Evolutionary conservation across 2,329 filamentous ascomycete species (phyloP).

Genomic region (Colletotrichum sp.): DNA sequence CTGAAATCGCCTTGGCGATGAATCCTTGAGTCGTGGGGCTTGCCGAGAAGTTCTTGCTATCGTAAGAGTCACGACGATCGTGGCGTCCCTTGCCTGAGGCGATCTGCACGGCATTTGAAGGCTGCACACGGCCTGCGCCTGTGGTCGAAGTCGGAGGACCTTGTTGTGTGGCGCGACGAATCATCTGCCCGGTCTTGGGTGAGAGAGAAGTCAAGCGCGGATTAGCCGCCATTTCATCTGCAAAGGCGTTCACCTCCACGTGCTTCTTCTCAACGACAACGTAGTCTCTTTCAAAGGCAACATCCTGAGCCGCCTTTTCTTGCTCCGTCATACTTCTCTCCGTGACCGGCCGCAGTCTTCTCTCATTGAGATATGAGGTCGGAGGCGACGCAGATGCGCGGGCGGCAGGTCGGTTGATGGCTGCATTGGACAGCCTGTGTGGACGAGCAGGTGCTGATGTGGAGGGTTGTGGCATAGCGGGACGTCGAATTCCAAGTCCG

Average conservation of each 20-base stretch:
- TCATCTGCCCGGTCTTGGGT: constrained; percentile 66
- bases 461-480: constrained; percentile 49
- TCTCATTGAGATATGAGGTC: constrained; percentile 39
- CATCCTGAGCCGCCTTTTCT: constrained; percentile 80
- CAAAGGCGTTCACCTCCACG: constrained; percentile 96
- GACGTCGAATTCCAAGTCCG: constrained; percentile 58
- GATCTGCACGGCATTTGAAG: constrained; percentile 77
- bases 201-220: constrained; percentile 63
- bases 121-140: constrained; percentile 70
- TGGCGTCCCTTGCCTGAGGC: constrained; percentile 71
- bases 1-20: constrained; percentile 92
- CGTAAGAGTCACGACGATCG: constrained; percentile 80
- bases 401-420: constrained; percentile 33
- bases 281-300: constrained; percentile 91
- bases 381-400: constrained; percentile 38
- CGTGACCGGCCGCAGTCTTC: constrained; percentile 27
- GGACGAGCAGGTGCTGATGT: constrained; percentile 53
- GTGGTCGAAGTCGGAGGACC: constrained; percentile 71
- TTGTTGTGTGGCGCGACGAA: constrained; percentile 80
- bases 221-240: constrained; percentile 90
- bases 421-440: constrained; percentile 45
- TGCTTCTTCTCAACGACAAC: constrained; percentile 94
- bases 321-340: constrained; percentile 57
- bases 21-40: constrained; percentile 83
- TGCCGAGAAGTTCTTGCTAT: constrained; percentile 70